phyloP scores from a whole-genome alignment of 192 early-diverging fungal species.

The Coemansia sp. region DNA sequence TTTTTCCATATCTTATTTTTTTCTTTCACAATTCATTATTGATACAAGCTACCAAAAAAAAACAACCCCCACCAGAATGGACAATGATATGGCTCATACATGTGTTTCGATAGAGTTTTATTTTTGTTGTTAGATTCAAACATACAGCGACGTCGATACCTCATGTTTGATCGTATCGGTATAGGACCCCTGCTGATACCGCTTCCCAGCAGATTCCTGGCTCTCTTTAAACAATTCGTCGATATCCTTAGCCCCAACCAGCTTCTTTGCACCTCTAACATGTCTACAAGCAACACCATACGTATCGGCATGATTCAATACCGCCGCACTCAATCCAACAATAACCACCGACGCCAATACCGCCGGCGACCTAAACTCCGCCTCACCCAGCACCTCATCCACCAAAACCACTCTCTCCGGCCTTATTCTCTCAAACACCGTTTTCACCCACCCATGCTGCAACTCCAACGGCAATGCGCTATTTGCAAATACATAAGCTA shows the following conservation, averaged over 20 bases:
- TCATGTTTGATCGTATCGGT: constrained; percentile 15
- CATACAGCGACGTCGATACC: constrained; percentile 27
- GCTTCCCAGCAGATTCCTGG: not conserved
- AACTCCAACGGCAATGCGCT: constrained; percentile 18
- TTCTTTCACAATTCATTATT: too few relatives aligned
- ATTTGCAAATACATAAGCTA: constrained; percentile 22
- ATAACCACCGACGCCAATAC: constrained; percentile 38
- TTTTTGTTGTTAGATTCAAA: constrained; percentile 16
- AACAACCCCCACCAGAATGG: too few relatives aligned
- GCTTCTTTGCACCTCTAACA: constrained; percentile 6
- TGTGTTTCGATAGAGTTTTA: not conserved
- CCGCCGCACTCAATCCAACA: constrained; percentile 39
- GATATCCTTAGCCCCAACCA: constrained; percentile 1
- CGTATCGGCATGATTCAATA: constrained; percentile 39
- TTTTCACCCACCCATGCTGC: constrained; percentile 45
- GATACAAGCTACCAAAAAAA: too few relatives aligned
- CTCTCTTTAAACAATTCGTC: constrained; percentile 29
- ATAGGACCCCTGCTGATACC: not conserved
- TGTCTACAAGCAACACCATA: constrained; percentile 31
- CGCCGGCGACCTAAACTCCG: constrained; percentile 35
- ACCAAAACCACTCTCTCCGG: constrained; percentile 31
- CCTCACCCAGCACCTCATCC: constrained; percentile 10
- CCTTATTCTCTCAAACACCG: constrained; percentile 13
- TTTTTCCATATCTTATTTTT: not conserved
- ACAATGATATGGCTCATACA: not conserved